Evolutionary conservation across 306 rosid genomes (phyloP).

Genomic region (Glycine soja): DNA sequence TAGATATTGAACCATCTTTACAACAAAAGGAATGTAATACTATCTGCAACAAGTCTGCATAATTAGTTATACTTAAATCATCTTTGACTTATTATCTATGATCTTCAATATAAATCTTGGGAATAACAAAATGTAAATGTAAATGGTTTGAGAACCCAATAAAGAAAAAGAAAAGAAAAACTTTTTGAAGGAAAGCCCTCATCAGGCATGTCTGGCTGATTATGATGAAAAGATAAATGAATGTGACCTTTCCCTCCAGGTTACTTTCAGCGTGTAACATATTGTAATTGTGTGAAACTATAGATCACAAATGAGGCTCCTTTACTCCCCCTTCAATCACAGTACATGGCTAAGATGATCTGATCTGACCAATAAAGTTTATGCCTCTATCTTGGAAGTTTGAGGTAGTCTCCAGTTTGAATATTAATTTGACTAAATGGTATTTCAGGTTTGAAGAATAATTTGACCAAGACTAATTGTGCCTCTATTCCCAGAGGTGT

Average conservation of each 20-base stretch:
- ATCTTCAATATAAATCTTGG: constrained; percentile 25
- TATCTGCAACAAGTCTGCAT: constrained; percentile 5
- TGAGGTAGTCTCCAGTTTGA: neutral
- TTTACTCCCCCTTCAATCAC: neutral
- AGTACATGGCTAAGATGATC: neutral
- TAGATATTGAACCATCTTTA: constrained; percentile 33
- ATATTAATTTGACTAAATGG: neutral
- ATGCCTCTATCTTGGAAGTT: neutral
- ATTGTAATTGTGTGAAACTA: neutral
- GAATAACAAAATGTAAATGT: constrained; percentile 13
- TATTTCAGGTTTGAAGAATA: constrained; percentile 10
- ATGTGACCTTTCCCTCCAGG: neutral
- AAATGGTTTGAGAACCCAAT: constrained; percentile 20
- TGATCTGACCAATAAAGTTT: neutral
- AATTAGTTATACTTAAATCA: constrained; percentile 20
- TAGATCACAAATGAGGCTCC: constrained; percentile 9
- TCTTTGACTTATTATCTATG: constrained; percentile 17
- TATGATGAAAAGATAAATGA: constrained; percentile 26
- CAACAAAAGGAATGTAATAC: constrained; percentile 8
- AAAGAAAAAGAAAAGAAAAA: neutral
- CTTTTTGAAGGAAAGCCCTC: neutral
- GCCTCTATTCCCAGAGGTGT: neutral
- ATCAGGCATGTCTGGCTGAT: constrained; percentile 23
- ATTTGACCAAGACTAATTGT: neutral
- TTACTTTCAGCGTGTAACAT: neutral